Conservation (phyloP, 257 asterid genomes). For the Lithospermum erythrorhizon region DNA sequence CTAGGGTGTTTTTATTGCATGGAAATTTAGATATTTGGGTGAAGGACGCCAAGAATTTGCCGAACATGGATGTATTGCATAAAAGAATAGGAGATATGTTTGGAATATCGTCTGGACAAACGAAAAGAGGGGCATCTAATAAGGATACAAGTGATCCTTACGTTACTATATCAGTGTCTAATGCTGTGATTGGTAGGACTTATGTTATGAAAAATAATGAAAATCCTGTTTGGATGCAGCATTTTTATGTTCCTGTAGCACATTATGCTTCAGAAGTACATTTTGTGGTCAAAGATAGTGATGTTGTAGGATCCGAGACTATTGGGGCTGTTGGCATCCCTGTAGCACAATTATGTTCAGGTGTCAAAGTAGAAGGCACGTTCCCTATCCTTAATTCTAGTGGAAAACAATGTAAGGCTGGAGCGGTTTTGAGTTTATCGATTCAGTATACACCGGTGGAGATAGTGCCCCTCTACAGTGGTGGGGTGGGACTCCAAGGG, state of each 20-base stretch:
- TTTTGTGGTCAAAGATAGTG: slow-evolving; percentile 78
- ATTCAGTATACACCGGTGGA: slow-evolving; percentile 61
- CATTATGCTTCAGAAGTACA: slow-evolving; percentile 77
- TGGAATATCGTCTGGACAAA: slow-evolving; percentile 30
- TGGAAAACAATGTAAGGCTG: slow-evolving; percentile 53
- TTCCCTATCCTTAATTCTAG: slow-evolving; percentile 47
- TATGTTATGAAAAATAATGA: slow-evolving; percentile 58
- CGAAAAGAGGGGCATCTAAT: slow-evolving; percentile 29
- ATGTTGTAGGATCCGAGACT: slow-evolving; percentile 71
- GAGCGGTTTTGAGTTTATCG: slow-evolving; percentile 56
- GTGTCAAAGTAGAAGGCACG: slow-evolving; percentile 39
- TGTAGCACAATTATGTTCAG: slow-evolving; percentile 39
- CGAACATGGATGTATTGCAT: slow-evolving; percentile 69
- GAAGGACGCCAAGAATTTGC: slow-evolving; percentile 57
- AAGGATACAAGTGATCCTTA: slow-evolving; percentile 85
- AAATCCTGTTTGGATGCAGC: slow-evolving; percentile 86
- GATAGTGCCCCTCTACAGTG: slow-evolving; percentile 38
- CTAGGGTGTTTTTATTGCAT: slow-evolving; percentile 44
- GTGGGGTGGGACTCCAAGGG: slow-evolving; percentile 72
- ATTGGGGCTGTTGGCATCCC: slow-evolving; percentile 86
- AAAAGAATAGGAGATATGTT: slow-evolving; percentile 42
- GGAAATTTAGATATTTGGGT: slow-evolving; percentile 89
- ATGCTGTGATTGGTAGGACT: slow-evolving; percentile 72
- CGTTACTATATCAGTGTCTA: slow-evolving; percentile 50
- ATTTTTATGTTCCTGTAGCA: slow-evolving; percentile 73